These are phyloP conservation scores for Cercospora sp. DNA, from an alignment of 2,329 filamentous ascomycete species.

Conservation along the genomic window DNA sequence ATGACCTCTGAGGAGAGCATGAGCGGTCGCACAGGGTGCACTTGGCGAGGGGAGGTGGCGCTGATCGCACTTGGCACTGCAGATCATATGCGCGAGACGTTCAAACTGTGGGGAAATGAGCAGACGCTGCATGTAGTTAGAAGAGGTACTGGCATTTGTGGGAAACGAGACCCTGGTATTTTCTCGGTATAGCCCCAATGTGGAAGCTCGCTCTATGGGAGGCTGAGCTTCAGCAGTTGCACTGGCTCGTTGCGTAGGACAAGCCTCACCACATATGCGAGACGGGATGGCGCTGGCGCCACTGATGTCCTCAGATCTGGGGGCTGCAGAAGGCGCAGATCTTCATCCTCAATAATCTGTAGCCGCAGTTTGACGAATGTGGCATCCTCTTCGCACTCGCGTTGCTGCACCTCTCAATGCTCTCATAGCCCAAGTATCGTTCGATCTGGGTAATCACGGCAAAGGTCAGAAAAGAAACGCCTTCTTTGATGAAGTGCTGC, in stretches of 20 bases:
- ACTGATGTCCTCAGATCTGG: neutral
- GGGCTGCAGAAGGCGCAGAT: neutral
- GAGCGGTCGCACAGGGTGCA: neutral
- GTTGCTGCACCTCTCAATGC: neutral
- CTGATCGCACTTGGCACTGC: constrained; percentile 3
- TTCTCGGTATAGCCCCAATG: neutral
- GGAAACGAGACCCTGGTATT: neutral
- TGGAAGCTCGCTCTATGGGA: neutral
- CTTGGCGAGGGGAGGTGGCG: neutral
- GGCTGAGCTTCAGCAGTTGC: neutral
- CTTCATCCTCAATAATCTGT: neutral
- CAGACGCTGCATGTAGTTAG: neutral
- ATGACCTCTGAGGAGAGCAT: neutral
- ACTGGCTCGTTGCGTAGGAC: neutral
- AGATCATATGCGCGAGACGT: constrained; percentile 5
- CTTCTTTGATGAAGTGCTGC: neutral
- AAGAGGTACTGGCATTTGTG: neutral
- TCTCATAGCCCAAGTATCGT: neutral
- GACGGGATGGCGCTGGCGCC: neutral
- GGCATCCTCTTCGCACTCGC: neutral
- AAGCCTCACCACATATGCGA: neutral
- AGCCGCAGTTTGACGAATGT: neutral
- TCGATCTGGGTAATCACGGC: neutral
- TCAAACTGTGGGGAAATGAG: neutral
- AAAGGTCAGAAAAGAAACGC: neutral